A percentile compares a stretch with the other conserved stretches of the same genome.
phyloP scores from a whole-genome alignment of 106 monocot species.

The Cymbidium sinense region DNA sequence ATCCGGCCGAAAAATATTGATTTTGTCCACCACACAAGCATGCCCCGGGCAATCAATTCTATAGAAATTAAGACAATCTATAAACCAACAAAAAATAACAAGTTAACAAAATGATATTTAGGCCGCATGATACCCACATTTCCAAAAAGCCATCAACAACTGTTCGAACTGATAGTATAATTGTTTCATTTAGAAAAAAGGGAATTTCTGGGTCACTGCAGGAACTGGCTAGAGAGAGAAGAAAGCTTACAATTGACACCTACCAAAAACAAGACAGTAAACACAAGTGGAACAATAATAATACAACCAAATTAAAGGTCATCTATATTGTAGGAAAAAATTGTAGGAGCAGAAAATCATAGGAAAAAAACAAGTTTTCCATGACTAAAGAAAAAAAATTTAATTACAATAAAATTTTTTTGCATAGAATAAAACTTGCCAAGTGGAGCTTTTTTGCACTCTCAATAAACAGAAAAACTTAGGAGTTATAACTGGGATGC shows the following conservation, averaged over 20 bases:
- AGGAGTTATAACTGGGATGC: not conserved
- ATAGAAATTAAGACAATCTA: conserved; percentile 10
- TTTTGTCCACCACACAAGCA: conserved; percentile 58
- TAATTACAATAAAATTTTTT: not conserved
- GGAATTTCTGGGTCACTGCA: conserved; percentile 48
- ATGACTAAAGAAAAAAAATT: not conserved
- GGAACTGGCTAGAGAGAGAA: conserved; percentile 61
- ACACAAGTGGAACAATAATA: not conserved
- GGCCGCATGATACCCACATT: conserved; percentile 34
- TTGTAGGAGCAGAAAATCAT: not conserved
- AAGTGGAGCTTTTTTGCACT: too few relatives aligned
- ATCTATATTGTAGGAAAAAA: not conserved
- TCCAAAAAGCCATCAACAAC: conserved; percentile 95
- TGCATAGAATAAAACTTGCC: not conserved
- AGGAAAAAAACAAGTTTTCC: not conserved
- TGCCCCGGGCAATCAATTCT: conserved; percentile 35
- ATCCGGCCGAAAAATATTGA: conserved; percentile 88
- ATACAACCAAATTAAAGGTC: not conserved
- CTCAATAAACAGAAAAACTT: too few relatives aligned
- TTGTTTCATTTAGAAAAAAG: conserved; percentile 45
- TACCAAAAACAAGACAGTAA: conserved; percentile 14
- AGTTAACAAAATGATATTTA: not conserved
- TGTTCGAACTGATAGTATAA: conserved; percentile 44
- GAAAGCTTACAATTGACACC: conserved; percentile 86
- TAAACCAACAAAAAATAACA: not conserved